Base-by-base conservation (phyloP, 768 basidiomycete genomes). In the Trametes cingulata region DNA sequence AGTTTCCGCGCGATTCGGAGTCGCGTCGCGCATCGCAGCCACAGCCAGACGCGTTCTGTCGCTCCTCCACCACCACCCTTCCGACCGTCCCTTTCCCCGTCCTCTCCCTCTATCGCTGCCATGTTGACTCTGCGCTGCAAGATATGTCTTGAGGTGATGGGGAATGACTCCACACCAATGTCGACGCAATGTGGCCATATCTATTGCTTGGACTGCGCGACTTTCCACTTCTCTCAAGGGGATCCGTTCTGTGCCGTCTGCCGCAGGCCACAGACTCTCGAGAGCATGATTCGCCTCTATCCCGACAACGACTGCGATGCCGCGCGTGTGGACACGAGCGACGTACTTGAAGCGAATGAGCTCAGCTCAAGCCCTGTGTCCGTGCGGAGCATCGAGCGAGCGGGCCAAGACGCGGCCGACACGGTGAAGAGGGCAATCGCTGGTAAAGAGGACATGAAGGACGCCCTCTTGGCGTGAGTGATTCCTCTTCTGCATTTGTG, bases 141-240 rank as follows among this genome's bases (percentile, higher is more conserved):
- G 33, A 67, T 69, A 1, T 69, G 68, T 29, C 47, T 68, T 1
- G 69, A 68, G 10, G 40, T 24, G 1, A 56, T 70, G 22, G 42
- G 22, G 22, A 56, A 35, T 6, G 27, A 10, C 2, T 41, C 55
- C 0, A 56, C 49, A 2, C 68, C 64, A 7, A 61, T 66, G 49
- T 54, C 67, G 9, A 67, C 67, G 27, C 59, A 56, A n/a, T 71
- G 69, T 29, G 68, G 68, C 39, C 68, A 71, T 50, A 52, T 71
- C 36, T 71, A 68, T 46, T 71, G 69, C 50, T 48, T 64, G 1
- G 67, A 66, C 46, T 71, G 69, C 41, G 68, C 67, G 25, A 65
- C 68, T 1, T 67, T 65, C 55, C 62, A 64, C 45, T 70, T 70
- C 61, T 35, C 61, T 12, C 41, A 41, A 19, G 52, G 43, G 12